Percentiles rank a stretch among this genome's conserved stretches.
phyloP scores from a whole-genome alignment of 1,284 basidiomycete genomes.

The Puccinia polysora region DNA sequence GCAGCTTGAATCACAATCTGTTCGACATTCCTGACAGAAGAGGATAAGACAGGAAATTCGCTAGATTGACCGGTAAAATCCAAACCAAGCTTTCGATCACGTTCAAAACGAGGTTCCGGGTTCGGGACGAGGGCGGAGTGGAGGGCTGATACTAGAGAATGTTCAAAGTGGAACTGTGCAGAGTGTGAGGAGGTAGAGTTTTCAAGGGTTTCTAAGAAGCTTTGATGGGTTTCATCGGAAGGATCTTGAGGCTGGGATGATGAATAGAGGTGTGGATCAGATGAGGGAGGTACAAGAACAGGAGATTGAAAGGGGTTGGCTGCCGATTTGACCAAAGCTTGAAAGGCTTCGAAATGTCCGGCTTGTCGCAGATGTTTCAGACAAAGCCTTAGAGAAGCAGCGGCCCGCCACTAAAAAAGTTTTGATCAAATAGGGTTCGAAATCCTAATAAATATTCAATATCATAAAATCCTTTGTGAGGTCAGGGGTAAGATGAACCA shows the following conservation, averaged over 20 bases:
- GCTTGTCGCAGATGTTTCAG: constrained; percentile 42
- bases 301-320: constrained; percentile 21
- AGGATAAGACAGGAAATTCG: background rate
- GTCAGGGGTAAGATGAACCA: background rate
- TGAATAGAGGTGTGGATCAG: background rate
- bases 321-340: constrained; percentile 35
- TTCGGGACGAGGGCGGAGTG: constrained; percentile 29
- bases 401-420: constrained; percentile 71
- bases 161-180: constrained; percentile 31
- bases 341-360: constrained; percentile 39
- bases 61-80: background rate
- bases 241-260: background rate
- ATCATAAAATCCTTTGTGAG: background rate
- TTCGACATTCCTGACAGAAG: constrained; percentile 12
- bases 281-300: constrained; percentile 16
- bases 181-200: background rate
- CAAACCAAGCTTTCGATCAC: background rate
- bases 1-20: constrained; percentile 29
- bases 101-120: background rate
- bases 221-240: background rate
- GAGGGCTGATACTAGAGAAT: constrained; percentile 33
- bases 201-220: background rate
- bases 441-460: background rate
- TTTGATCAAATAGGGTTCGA: too few relatives aligned
- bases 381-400: constrained; percentile 63